A percentile compares a stretch with the other conserved stretches of the same genome.
These are phyloP conservation scores for Tulasnella sp. DNA, from an alignment of 768 basidiomycete species.

Conservation along the genomic window DNA sequence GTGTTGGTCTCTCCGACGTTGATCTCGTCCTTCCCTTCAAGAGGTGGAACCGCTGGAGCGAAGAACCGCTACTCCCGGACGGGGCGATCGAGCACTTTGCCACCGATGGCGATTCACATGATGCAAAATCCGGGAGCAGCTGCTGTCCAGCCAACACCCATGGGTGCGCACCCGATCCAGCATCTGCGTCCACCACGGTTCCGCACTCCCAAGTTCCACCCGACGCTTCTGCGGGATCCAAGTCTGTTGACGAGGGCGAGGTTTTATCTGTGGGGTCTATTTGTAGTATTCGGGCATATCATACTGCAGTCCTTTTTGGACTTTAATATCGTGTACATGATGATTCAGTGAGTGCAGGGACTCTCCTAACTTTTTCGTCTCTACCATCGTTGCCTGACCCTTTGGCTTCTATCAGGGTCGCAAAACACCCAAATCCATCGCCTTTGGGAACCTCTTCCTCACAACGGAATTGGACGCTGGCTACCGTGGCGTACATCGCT, in stretches of 20 bases:
- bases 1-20: constrained; percentile 44
- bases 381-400: constrained; percentile 28
- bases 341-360: constrained; percentile 69
- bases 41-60: constrained; percentile 41
- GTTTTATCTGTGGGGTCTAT: constrained; percentile 67
- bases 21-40: constrained; percentile 17
- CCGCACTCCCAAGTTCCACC: constrained; percentile 65
- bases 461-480: constrained; percentile 80
- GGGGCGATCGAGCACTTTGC: constrained; percentile 45
- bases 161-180: constrained; percentile 13
- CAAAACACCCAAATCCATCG: constrained; percentile 68
- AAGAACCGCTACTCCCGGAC: constrained; percentile 39
- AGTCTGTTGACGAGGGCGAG: constrained; percentile 45
- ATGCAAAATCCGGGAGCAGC: constrained; percentile 10
- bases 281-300: constrained; percentile 65
- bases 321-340: constrained; percentile 82
- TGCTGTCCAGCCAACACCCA: constrained; percentile 12
- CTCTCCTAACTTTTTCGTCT: constrained; percentile 12
- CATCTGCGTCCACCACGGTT: constrained; percentile 56
- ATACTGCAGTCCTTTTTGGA: constrained; percentile 82
- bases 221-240: constrained; percentile 68
- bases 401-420: constrained; percentile 55
- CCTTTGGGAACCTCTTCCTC: constrained; percentile 53
- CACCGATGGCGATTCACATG: constrained; percentile 47
- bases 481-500: constrained; percentile 77